phyloP scores from a whole-genome alignment of 352 stramenopile species.

The Phytophthora constricta region DNA sequence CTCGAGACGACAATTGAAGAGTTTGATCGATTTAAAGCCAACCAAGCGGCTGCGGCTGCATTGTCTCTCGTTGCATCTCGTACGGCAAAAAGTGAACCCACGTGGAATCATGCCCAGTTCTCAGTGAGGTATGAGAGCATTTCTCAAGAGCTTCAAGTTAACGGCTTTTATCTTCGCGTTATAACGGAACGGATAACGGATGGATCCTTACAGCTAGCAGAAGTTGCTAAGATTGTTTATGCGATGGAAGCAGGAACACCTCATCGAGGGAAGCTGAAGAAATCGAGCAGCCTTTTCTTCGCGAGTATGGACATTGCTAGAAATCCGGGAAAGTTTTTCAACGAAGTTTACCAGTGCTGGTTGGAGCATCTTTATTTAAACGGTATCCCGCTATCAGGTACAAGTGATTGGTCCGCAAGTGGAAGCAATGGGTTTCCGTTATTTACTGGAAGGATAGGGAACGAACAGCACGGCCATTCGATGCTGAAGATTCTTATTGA shows the following conservation, averaged over 20 bases:
- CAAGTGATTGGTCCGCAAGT: constrained; percentile 43
- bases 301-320: constrained; percentile 75
- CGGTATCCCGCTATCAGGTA: constrained; percentile 41
- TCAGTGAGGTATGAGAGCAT: constrained; percentile 69
- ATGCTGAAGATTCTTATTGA: constrained; percentile 80
- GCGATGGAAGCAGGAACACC: constrained; percentile 48
- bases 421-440: constrained; percentile 35
- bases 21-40: constrained; percentile 59
- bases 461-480: constrained; percentile 57
- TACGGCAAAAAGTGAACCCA: constrained; percentile 26
- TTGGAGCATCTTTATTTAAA: constrained; percentile 72
- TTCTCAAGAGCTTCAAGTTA: constrained; percentile 66
- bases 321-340: constrained; percentile 68
- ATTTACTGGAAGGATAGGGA: constrained; percentile 30
- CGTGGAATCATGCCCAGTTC: constrained; percentile 82
- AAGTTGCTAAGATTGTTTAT: constrained; percentile 56
- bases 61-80: constrained; percentile 33
- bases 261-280: constrained; percentile 53
- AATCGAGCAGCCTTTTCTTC: constrained; percentile 60
- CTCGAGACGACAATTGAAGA: constrained; percentile 53
- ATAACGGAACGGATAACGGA: constrained; percentile 74
- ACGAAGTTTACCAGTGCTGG: constrained; percentile 85
- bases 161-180: constrained; percentile 74
- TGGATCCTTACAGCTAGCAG: constrained; percentile 62
- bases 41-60: constrained; percentile 27